Conservation (phyloP, 1,284 basidiomycete species). For the Sanguinoderma infundibulare region DNA sequence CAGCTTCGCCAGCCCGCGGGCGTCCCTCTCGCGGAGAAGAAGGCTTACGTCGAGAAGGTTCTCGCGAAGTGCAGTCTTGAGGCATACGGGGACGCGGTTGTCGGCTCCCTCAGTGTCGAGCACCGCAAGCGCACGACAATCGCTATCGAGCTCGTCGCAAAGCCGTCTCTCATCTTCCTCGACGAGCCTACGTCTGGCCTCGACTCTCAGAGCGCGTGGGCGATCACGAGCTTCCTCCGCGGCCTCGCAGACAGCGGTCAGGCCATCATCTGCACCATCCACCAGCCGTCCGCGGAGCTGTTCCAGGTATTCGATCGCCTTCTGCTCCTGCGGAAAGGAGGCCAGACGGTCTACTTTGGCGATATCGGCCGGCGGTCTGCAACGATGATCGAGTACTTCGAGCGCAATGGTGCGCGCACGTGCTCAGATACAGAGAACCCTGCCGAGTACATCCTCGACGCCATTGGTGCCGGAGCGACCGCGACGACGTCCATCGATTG, state of each 20-base stretch:
- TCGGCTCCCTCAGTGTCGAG: conserved; percentile 79
- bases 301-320: conserved; percentile 75
- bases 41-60: conserved; percentile 81
- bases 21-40: conserved; percentile 74
- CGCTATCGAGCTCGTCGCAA: conserved; percentile 82
- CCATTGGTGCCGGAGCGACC: conserved; percentile 65
- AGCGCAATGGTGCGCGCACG: conserved; percentile 56
- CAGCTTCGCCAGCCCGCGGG: conserved; percentile 76
- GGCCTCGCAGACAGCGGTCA: conserved; percentile 85
- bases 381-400: conserved; percentile 72
- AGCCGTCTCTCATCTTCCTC: conserved; percentile 80
- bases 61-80: conserved; percentile 82
- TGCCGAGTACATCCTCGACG: conserved; percentile 73
- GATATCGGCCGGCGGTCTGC: conserved; percentile 65
- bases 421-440: conserved; percentile 48
- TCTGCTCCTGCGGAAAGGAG: conserved; percentile 65
- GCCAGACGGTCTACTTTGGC: conserved; percentile 80
- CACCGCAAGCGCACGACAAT: conserved; percentile 83
- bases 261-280: conserved; percentile 72
- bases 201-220: conserved; percentile 90
- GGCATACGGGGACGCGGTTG: conserved; percentile 72
- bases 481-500: conserved; percentile 39
- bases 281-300: conserved; percentile 76
- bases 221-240: conserved; percentile 79
- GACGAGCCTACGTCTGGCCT: conserved; percentile 87